Percentiles rank a stretch among this genome's conserved stretches.
phyloP scores from a whole-genome alignment of 176 grass and related monocot genomes.

The Paspalum notatum region DNA sequence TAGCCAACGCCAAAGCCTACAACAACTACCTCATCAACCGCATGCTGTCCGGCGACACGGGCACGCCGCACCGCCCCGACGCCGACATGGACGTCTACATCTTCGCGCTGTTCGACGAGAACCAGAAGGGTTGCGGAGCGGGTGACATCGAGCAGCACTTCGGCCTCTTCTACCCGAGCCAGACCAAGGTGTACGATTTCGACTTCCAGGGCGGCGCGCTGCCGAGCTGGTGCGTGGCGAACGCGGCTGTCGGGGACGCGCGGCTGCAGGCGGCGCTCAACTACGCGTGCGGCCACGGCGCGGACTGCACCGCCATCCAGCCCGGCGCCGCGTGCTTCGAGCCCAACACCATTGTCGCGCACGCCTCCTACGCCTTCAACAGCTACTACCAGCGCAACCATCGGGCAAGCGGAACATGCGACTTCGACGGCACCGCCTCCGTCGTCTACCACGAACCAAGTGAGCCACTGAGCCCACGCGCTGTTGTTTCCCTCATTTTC shows the following conservation, averaged over 20 bases:
- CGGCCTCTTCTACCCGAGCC: conserved; percentile 63
- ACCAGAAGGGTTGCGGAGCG: conserved; percentile 43
- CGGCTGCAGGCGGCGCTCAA: conserved; percentile 53
- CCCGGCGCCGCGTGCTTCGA: conserved; percentile 48
- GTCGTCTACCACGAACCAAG: conserved; percentile 34
- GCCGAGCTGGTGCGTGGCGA: conserved; percentile 64
- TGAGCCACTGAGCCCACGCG: too few species aligned
- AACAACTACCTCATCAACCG: conserved; percentile 55
- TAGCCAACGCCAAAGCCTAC: conserved; percentile 51
- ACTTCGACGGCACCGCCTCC: conserved; percentile 40
- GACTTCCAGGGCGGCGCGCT: conserved; percentile 34
- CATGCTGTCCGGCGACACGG: conserved; percentile 50
- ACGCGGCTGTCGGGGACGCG: conserved; percentile 24
- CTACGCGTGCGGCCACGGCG: conserved; percentile 56
- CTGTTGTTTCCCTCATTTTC: too few species aligned
- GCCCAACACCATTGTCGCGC: conserved; percentile 50
- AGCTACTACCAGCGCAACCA: conserved; percentile 47
- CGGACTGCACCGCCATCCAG: conserved; percentile 59
- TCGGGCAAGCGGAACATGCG: conserved; percentile 26
- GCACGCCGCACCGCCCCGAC: conserved; percentile 31
- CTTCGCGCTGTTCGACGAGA: conserved; percentile 81
- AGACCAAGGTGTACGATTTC: conserved; percentile 59
- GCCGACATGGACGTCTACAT: conserved; percentile 53
- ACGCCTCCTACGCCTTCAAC: conserved; percentile 55
- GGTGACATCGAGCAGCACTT: conserved; percentile 56